Conservation (phyloP, 202 grass and related monocot genomes). For the Miscanthus sacchariflorus region DNA sequence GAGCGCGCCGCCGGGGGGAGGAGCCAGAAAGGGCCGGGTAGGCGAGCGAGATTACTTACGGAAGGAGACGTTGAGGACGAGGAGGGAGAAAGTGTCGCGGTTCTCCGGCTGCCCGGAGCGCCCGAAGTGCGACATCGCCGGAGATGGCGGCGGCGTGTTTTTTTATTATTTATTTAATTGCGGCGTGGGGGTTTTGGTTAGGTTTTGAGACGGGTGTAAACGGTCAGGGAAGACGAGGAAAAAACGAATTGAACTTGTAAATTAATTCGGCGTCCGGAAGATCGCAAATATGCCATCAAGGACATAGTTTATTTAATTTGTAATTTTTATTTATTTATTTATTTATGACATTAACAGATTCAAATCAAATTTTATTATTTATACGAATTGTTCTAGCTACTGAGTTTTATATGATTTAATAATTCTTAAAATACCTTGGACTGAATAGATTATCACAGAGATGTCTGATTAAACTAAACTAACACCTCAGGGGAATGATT, state of each 20-base stretch:
- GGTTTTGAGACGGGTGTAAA: slow-evolving; percentile 19
- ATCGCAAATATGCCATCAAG: not conserved
- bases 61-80: slow-evolving; percentile 86
- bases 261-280: not conserved
- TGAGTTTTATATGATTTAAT: not conserved
- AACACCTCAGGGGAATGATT: too few species aligned
- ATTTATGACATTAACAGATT: not conserved
- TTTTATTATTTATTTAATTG: not conserved
- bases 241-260: not conserved
- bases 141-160: not conserved
- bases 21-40: not conserved
- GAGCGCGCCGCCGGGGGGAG: not conserved
- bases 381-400: too few species aligned
- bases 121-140: slow-evolving; percentile 72
- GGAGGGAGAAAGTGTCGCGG: slow-evolving; percentile 75
- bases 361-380: not conserved
- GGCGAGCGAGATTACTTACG: slow-evolving; percentile 45
- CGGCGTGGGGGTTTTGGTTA: slow-evolving; percentile 29
- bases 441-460: not conserved
- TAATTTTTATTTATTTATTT: not conserved
- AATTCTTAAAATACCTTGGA: not conserved
- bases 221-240: not conserved
- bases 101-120: slow-evolving; percentile 68
- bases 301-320: not conserved
- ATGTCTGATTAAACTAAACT: not conserved